These are phyloP conservation scores for Solanum arcanum DNA, from an alignment of 257 asterid species.

Conservation along the genomic window DNA sequence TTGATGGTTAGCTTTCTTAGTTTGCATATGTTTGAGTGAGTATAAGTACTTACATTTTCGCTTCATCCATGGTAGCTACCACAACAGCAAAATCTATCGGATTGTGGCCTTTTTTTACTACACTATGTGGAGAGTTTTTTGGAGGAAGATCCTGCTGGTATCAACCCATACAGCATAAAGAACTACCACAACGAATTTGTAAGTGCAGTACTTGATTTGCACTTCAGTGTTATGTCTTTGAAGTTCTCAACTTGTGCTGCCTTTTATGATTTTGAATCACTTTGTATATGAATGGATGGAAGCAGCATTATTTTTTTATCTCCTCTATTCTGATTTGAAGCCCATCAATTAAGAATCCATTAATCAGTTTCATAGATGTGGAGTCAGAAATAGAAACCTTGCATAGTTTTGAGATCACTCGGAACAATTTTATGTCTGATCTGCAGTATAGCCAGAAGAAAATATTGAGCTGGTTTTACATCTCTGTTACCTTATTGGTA, in stretches of 20 bases:
- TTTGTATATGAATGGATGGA: neutral
- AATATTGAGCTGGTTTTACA: neutral
- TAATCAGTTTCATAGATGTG: neutral
- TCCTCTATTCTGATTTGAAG: neutral
- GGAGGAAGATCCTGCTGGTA: constrained; percentile 61
- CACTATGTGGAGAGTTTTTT: constrained; percentile 85
- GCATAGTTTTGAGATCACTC: neutral
- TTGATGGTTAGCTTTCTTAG: neutral
- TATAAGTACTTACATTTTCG: neutral
- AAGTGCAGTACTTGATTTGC: constrained; percentile 23
- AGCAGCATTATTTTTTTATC: neutral
- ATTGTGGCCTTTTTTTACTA: constrained; percentile 94
- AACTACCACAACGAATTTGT: constrained; percentile 50
- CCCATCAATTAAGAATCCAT: neutral
- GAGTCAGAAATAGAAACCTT: neutral
- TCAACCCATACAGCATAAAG: constrained; percentile 57
- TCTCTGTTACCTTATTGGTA: neutral
- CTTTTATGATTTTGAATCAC: neutral
- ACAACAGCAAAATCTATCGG: constrained; percentile 80
- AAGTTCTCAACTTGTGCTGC: neutral
- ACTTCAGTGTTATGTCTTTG: neutral
- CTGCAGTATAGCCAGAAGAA: neutral
- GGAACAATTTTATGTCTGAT: neutral
- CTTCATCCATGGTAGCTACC: constrained; percentile 54
- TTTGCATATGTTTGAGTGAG: neutral